Base-by-base conservation (phyloP, 345 rosid genomes). In the Eutrema heterophyllum region DNA sequence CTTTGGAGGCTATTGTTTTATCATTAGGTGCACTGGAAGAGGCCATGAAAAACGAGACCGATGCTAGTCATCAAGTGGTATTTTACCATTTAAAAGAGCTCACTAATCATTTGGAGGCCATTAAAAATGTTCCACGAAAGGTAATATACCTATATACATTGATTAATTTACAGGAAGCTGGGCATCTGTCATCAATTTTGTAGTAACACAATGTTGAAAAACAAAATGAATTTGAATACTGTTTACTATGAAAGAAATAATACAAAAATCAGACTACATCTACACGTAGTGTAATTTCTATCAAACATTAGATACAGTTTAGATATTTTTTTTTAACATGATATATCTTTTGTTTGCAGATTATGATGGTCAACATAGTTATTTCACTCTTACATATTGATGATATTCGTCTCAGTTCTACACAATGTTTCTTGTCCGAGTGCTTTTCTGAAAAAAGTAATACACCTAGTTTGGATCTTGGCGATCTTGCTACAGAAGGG, bases 361-460 rank as follows among this genome's bases (percentile, higher is more conserved):
- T 91, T 83, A 71, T 86, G 86, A 86, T 88, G 96, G 90, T 91
- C 83, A 94, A 91, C 83, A 80, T 89, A 64, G 82, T 91, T 64
- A 82, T 91, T 83, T 89, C 97, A 2, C 93, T 91, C 72, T 79
- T 94, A 59, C 92, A 88, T 83, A 86, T 91, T 89, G 97, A 91
- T 83, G 87, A 81, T 75, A 82, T 83, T 80, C 84, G 88, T 76
- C 80, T 87, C 85, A 80, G 87, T 80, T 81, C 84, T 83, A 78
- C 75, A 4, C 85, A 83, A 69, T 66, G 84, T 79, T 76, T 85
- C 65, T 87, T 86, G 43, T 82, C 84, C 5, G 84, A 81, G 63
- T 82, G 85, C 78, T 68, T 81, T 77, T 77, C 82, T 71, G 86
- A 81, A 62, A 79, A 74, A 54, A 58, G 76, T 72, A 71, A 81